A percentile compares a stretch with the other conserved stretches of the same genome.
phyloP scores from a whole-genome alignment of 768 basidiomycete species.

The Candolleomyces eurysporus region DNA sequence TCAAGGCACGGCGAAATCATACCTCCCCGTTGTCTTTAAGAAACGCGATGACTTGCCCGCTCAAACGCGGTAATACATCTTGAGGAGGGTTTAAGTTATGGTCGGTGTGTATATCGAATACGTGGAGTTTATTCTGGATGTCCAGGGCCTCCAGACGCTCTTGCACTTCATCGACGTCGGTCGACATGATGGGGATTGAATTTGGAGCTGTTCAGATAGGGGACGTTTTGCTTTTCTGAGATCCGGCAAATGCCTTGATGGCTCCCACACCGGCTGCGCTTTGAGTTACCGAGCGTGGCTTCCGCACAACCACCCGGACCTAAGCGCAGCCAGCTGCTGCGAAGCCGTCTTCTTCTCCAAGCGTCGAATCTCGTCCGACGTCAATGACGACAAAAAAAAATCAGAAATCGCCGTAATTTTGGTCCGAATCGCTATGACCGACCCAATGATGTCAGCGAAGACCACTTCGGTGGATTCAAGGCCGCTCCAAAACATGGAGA shows the following conservation, averaged over 20 bases:
- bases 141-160: constrained; percentile 2
- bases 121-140: constrained; percentile 8
- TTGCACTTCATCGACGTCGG: constrained; percentile 1
- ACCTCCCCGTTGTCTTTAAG: constrained; percentile 32
- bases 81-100: constrained; percentile 28
- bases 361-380: too few species aligned
- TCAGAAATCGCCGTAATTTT: not conserved
- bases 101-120: constrained; percentile 31
- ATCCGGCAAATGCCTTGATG: too few species aligned
- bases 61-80: constrained; percentile 28
- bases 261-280: too few species aligned
- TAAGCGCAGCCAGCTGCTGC: too few species aligned
- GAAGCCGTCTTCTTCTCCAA: too few species aligned
- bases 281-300: too few species aligned
- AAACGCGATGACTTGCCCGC: constrained; percentile 35
- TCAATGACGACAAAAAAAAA: too few species aligned
- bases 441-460: not conserved
- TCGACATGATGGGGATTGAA: not conserved
- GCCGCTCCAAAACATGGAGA: not conserved
- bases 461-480: not conserved
- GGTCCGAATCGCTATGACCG: not conserved
- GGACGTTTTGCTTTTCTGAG: too few species aligned
- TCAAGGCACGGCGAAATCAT: not conserved
- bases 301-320: too few species aligned
- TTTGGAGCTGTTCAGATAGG: not conserved